A percentile compares a stretch with the other conserved stretches of the same genome.
phyloP scores from a whole-genome alignment of 768 basidiomycete species.

The Leccinum rimulosum region DNA sequence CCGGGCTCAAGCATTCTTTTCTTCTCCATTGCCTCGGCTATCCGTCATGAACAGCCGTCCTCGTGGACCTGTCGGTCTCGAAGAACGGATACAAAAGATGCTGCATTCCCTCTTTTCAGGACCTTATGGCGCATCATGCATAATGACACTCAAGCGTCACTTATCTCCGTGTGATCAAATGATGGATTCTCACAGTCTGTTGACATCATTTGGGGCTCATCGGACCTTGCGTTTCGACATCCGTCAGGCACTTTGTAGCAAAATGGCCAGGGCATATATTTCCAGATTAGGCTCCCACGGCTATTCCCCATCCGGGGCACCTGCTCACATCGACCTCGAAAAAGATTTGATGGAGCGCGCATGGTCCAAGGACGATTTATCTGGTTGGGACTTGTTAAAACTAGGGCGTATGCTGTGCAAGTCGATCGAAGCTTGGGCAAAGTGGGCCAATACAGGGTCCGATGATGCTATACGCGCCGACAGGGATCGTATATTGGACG shows the following conservation, averaged over 20 bases:
- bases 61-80: constrained; percentile 35
- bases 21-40: constrained; percentile 65
- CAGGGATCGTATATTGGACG: constrained; percentile 61
- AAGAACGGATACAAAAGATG: constrained; percentile 56
- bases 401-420: constrained; percentile 53
- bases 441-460: constrained; percentile 27
- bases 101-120: constrained; percentile 59
- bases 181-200: constrained; percentile 26
- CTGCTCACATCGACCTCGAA: constrained; percentile 58
- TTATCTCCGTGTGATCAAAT: constrained; percentile 40
- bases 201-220: constrained; percentile 55
- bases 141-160: constrained; percentile 57
- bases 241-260: constrained; percentile 55
- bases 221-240: constrained; percentile 63
- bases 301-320: constrained; percentile 60
- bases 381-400: constrained; percentile 64
- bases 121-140: constrained; percentile 63
- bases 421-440: constrained; percentile 61
- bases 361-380: constrained; percentile 67
- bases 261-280: constrained; percentile 68
- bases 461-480: constrained; percentile 31
- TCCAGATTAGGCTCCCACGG: constrained; percentile 47
- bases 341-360: constrained; percentile 67
- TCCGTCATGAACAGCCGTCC: constrained; percentile 45
- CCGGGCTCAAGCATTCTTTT: constrained; percentile 61